Evolutionary conservation across 1,284 basidiomycete species (phyloP).

Genomic region (Sutorius eximius): DNA sequence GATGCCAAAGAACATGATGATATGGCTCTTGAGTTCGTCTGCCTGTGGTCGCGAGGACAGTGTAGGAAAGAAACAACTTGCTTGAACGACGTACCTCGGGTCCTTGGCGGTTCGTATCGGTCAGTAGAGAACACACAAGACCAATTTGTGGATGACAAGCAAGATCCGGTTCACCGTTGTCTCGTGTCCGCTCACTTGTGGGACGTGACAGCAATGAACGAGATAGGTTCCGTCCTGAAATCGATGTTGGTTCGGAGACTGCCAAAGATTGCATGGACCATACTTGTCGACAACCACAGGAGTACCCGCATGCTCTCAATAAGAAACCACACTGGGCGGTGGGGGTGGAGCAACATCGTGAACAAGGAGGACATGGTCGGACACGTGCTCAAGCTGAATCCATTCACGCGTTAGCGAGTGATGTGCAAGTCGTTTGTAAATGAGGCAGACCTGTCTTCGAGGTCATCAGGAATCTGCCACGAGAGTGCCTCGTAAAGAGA

Average conservation of each 20-base stretch:
- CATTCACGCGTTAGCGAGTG: conserved; percentile 1
- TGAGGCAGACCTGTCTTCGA: conserved; percentile 41
- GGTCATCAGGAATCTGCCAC: conserved; percentile 47
- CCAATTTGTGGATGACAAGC: conserved; percentile 51
- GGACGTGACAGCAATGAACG: conserved; percentile 39
- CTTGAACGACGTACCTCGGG: conserved; percentile 41
- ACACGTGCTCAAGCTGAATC: conserved; percentile 42
- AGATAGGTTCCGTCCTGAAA: conserved; percentile 42
- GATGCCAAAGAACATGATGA: conserved; percentile 57
- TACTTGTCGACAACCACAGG: conserved; percentile 58
- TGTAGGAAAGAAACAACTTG: conserved; percentile 1
- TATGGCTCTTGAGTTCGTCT: conserved; percentile 44
- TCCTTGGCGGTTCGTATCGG: conserved; percentile 43
- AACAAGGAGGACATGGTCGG: conserved; percentile 43
- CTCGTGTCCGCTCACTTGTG: conserved; percentile 7
- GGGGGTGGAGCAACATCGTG: conserved; percentile 47
- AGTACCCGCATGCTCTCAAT: conserved; percentile 47
- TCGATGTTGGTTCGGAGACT: conserved; percentile 17
- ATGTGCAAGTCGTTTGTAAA: not conserved
- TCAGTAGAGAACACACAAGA: conserved; percentile 50
- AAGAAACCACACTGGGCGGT: conserved; percentile 53
- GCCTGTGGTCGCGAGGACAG: conserved; percentile 31
- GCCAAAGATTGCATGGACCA: conserved; percentile 30
- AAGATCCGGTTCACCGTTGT: conserved; percentile 23
- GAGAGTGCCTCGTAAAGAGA: conserved; percentile 54